These are phyloP conservation scores for Trichoderma guizhouense DNA, from an alignment of 2,329 filamentous ascomycete genomes.

Conservation along the genomic window DNA sequence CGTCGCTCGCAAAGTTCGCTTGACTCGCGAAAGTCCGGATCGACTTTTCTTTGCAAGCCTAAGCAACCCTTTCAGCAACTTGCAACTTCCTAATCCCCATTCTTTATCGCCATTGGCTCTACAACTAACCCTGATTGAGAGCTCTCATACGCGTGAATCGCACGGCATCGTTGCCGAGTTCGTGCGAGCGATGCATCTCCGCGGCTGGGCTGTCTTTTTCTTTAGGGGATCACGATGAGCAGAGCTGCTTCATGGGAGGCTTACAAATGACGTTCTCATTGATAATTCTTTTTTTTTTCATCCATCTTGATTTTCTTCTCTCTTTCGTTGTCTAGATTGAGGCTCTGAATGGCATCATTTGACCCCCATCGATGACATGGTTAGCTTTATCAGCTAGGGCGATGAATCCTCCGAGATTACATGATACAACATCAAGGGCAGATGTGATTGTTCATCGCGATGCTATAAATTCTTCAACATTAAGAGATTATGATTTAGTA, in stretches of 20 bases:
- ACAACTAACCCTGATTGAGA: background rate
- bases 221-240: background rate
- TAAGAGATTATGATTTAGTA: background rate
- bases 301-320: background rate
- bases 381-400: background rate
- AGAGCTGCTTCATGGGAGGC: background rate
- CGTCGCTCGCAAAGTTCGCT: background rate
- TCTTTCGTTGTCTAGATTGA: background rate
- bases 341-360: background rate
- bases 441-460: background rate
- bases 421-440: background rate
- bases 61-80: background rate
- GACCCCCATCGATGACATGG: background rate
- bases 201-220: background rate
- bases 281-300: background rate
- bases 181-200: background rate
- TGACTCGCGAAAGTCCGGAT: background rate
- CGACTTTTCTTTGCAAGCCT: too few relatives aligned
- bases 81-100: background rate
- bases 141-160: too few relatives aligned
- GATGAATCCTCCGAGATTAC: background rate
- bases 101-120: background rate
- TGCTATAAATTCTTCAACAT: background rate
- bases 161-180: background rate
- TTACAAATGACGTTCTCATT: background rate